Conservation (phyloP, 495 filamentous ascomycete species). For the Chlorociboria aeruginascens region DNA sequence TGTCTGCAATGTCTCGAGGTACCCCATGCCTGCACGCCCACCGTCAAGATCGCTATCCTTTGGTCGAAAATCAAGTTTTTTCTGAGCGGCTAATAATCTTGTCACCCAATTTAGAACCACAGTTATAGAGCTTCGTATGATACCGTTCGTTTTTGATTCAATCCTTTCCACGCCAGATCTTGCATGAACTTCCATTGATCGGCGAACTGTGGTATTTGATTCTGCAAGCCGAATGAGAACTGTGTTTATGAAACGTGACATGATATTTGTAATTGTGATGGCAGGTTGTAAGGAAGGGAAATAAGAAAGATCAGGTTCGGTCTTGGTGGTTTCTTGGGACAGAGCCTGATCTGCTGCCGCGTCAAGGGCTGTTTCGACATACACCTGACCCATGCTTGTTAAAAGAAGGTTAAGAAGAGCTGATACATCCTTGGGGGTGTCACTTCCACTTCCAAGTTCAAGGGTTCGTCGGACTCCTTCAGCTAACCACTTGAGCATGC, state of each 20-base stretch:
- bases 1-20: constrained; percentile 75
- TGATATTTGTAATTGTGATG: constrained; percentile 82
- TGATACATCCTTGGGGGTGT: constrained; percentile 91
- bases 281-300: constrained; percentile 65
- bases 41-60: constrained; percentile 64
- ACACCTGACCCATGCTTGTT: constrained; percentile 82
- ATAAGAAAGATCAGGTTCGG: constrained; percentile 81
- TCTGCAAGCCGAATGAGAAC: constrained; percentile 83
- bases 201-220: constrained; percentile 75
- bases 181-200: constrained; percentile 81
- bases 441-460: constrained; percentile 72
- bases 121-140: constrained; percentile 79
- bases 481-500: constrained; percentile 96
- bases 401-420: constrained; percentile 75
- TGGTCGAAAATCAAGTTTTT: constrained; percentile 86
- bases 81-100: constrained; percentile 66
- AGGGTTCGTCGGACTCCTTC: constrained; percentile 89
- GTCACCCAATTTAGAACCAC: constrained; percentile 67
- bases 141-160: constrained; percentile 78
- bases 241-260: constrained; percentile 80
- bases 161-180: constrained; percentile 59
- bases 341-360: constrained; percentile 65
- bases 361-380: constrained; percentile 88
- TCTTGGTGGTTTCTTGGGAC: constrained; percentile 62
- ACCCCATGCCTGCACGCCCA: constrained; percentile 23